Evolutionary conservation across 257 asterid genomes (phyloP).

Genomic region (Linaria vulgaris): DNA sequence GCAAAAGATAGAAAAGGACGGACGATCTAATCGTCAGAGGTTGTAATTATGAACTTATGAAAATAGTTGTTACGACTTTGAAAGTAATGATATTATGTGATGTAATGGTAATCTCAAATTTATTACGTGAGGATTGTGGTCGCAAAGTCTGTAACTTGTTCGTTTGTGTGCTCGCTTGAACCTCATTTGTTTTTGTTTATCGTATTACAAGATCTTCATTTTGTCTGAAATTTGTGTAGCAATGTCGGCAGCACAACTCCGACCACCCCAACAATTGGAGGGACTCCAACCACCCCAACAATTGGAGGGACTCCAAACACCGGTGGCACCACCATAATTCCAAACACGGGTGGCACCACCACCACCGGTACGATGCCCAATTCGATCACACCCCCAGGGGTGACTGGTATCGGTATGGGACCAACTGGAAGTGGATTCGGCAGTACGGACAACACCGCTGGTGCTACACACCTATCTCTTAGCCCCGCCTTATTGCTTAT

Average conservation of each 20-base stretch:
- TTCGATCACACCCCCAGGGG: background rate
- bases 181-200: too few relatives aligned
- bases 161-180: too few relatives aligned
- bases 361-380: background rate
- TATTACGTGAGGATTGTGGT: too few relatives aligned
- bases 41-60: too few relatives aligned
- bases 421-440: slow-evolving; percentile 42
- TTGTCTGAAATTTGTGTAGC: slow-evolving; percentile 26
- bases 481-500: slow-evolving; percentile 20
- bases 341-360: background rate
- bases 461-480: slow-evolving; percentile 17
- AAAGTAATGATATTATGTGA: too few relatives aligned
- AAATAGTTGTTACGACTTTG: too few relatives aligned
- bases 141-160: too few relatives aligned
- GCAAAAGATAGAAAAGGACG: too few relatives aligned
- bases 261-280: background rate
- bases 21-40: too few relatives aligned
- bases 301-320: too few relatives aligned
- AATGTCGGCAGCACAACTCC: slow-evolving; percentile 30
- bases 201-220: background rate
- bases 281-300: too few relatives aligned
- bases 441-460: slow-evolving; percentile 16
- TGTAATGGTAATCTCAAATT: too few relatives aligned
- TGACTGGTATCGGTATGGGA: slow-evolving; percentile 34
- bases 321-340: background rate